Percentiles rank a stretch among this genome's conserved stretches.
phyloP scores from a whole-genome alignment of 1,284 basidiomycete species.

The Rhizopogon parksii region DNA sequence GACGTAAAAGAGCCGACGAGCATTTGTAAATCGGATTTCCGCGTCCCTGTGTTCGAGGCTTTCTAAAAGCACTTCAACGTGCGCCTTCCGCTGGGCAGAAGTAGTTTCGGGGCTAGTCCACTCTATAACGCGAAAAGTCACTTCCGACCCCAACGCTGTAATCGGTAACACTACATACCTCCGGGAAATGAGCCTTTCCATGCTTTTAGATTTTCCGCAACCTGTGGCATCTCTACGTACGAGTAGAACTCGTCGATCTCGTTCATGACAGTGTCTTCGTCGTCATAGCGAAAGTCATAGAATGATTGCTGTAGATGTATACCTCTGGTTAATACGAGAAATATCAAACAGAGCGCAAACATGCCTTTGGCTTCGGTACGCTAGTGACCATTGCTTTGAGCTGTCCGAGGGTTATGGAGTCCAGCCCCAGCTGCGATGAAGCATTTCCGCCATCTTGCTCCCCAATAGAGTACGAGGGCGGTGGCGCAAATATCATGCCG shows the following conservation, averaged over 20 bases:
- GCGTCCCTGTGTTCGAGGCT: constrained; percentile 79
- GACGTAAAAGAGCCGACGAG: constrained; percentile 83
- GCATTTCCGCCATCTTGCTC: constrained; percentile 20
- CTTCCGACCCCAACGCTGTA: constrained; percentile 1
- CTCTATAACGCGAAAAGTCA: constrained; percentile 38
- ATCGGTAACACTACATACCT: constrained; percentile 39
- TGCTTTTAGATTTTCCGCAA: constrained; percentile 80
- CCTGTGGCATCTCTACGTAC: constrained; percentile 91
- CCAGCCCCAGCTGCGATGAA: constrained; percentile 34
- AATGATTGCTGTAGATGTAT: constrained; percentile 58
- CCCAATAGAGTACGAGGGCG: constrained; percentile 14
- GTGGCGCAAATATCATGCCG: constrained; percentile 22
- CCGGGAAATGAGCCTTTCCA: constrained; percentile 81
- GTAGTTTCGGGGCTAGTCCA: constrained; percentile 64
- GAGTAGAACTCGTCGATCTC: constrained; percentile 99
- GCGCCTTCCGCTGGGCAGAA: constrained; percentile 55
- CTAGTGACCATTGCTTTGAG: constrained; percentile 67
- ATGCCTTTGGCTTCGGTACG: constrained; percentile 70
- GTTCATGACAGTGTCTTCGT: constrained; percentile 91
- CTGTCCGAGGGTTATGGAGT: constrained; percentile 79
- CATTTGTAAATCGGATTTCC: constrained; percentile 80
- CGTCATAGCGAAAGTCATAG: constrained; percentile 89
- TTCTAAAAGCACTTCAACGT: constrained; percentile 77
- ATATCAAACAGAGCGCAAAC: constrained; percentile 14
- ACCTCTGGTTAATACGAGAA: constrained; percentile 11